Evolutionary conservation across 1,139 yeast genomes (phyloP).

Genomic region (Meyerozyma sp.): DNA sequence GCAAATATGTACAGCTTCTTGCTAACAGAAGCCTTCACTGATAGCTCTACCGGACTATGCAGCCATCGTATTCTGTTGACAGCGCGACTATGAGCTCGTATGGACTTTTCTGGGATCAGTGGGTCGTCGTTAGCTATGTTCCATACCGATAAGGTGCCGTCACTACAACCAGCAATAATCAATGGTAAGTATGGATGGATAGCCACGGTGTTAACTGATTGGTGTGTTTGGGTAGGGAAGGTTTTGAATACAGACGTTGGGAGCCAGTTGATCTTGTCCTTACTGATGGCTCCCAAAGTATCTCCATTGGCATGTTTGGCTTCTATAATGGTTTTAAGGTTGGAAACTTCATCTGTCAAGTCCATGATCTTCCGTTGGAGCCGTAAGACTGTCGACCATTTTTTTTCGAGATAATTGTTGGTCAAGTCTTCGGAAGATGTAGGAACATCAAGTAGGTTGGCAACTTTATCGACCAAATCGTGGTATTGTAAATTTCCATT

Average conservation of each 20-base stretch:
- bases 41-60: slow-evolving; percentile 23
- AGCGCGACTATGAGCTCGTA: slow-evolving; percentile 74
- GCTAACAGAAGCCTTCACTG: slow-evolving; percentile 5
- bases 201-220: slow-evolving; percentile 57
- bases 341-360: slow-evolving; percentile 37
- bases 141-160: slow-evolving; percentile 75
- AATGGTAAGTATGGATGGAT: slow-evolving; percentile 72
- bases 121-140: slow-evolving; percentile 52
- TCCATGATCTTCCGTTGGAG: slow-evolving; percentile 73
- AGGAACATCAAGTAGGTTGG: slow-evolving; percentile 12
- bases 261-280: slow-evolving; percentile 58
- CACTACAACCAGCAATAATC: slow-evolving; percentile 64
- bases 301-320: slow-evolving; percentile 13
- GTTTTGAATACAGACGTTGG: slow-evolving; percentile 53
- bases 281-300: slow-evolving; percentile 9
- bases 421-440: slow-evolving; percentile 18
- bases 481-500: neutral
- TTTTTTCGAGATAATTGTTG: slow-evolving; percentile 63
- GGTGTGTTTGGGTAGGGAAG: slow-evolving; percentile 48
- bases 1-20: slow-evolving; percentile 31
- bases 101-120: slow-evolving; percentile 59
- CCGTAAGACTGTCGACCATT: slow-evolving; percentile 84
- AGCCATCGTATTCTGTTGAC: slow-evolving; percentile 62
- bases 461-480: slow-evolving; percentile 8
- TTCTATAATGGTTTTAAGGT: slow-evolving; percentile 41